phyloP scores from a whole-genome alignment of 305 asterid species.

The Fraxinus velutina region DNA sequence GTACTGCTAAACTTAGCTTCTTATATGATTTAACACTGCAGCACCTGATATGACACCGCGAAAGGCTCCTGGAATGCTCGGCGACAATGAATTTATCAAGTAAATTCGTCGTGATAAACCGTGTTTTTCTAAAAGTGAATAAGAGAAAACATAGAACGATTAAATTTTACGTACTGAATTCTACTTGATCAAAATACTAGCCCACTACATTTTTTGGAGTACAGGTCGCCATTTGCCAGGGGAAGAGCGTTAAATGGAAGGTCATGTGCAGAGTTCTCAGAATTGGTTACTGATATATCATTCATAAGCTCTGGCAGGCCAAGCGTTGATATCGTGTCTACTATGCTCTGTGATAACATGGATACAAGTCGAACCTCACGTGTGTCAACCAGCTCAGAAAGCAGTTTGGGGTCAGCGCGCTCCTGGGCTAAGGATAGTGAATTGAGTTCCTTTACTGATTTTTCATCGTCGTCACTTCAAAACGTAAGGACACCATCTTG shows the following conservation, averaged over 20 bases:
- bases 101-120: constrained; percentile 15
- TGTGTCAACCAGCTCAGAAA: constrained; percentile 67
- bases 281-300: constrained; percentile 67
- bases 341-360: constrained; percentile 37
- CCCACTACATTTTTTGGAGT: background rate
- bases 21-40: constrained; percentile 16
- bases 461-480: constrained; percentile 57
- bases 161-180: background rate
- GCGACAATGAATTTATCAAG: constrained; percentile 39
- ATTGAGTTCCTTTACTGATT: constrained; percentile 41
- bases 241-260: constrained; percentile 39
- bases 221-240: constrained; percentile 58
- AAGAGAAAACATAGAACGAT: background rate
- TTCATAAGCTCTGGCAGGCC: constrained; percentile 78
- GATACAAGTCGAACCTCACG: constrained; percentile 50
- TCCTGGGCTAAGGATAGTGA: constrained; percentile 50
- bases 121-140: background rate
- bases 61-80: constrained; percentile 27
- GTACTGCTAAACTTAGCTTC: background rate
- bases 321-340: constrained; percentile 56
- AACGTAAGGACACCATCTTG: constrained; percentile 37
- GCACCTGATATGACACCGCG: constrained; percentile 40
- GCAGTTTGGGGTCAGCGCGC: constrained; percentile 59
- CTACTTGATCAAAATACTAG: constrained; percentile 5
- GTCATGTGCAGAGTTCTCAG: constrained; percentile 50